These are phyloP conservation scores for Pythium aquatile DNA, from an alignment of 352 stramenopile species.

Conservation along the genomic window DNA sequence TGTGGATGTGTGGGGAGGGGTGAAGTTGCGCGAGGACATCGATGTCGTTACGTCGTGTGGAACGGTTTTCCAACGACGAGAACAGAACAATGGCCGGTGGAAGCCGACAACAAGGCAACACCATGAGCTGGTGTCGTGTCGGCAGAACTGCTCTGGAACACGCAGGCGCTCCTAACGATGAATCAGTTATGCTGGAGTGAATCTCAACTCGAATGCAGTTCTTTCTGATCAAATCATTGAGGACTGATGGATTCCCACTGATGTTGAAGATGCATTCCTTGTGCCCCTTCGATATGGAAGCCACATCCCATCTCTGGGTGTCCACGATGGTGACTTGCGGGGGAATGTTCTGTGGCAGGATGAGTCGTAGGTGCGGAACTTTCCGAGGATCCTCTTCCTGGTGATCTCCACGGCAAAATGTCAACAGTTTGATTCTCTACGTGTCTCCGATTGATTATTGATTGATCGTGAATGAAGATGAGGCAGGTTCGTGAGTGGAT, in stretches of 20 bases:
- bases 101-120: not conserved
- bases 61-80: not conserved
- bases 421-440: too few species aligned
- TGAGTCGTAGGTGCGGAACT: not conserved
- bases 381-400: not conserved
- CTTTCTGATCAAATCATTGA: not conserved
- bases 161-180: too few species aligned
- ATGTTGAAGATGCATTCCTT: conserved; percentile 5
- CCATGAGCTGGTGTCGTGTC: too few species aligned
- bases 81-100: not conserved
- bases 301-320: not conserved
- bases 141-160: too few species aligned
- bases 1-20: not conserved
- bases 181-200: not conserved
- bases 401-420: too few species aligned
- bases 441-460: too few species aligned
- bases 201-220: not conserved
- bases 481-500: not conserved
- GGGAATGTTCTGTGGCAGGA: not conserved
- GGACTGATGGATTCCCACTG: not conserved
- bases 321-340: not conserved
- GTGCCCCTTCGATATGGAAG: not conserved
- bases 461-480: too few species aligned
- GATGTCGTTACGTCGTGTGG: not conserved
- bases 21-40: conserved; percentile 5